phyloP scores from a whole-genome alignment of 148 eudicot genomes.

The Rhododendron kiyosumense region DNA sequence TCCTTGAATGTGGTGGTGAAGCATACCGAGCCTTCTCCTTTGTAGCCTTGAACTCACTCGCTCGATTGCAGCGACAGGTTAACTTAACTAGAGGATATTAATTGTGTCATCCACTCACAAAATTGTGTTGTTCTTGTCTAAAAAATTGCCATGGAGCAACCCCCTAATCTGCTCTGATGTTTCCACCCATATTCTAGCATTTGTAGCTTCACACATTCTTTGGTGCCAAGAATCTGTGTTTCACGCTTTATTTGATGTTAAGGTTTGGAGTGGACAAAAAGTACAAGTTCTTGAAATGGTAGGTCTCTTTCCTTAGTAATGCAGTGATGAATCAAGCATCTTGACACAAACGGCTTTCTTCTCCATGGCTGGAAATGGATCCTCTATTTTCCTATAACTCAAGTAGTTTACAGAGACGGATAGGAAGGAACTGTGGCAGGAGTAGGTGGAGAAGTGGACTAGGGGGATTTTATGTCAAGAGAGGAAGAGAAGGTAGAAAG shows the following conservation, averaged over 20 bases:
- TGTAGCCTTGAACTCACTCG: no score
- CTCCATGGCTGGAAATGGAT: neutral
- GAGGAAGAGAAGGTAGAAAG: slow-evolving; percentile 8
- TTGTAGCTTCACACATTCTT: no score
- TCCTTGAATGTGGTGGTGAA: no score
- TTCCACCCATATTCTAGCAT: neutral
- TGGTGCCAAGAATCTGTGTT: no score
- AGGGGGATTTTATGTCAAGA: neutral
- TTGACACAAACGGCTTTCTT: neutral
- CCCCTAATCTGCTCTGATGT: neutral
- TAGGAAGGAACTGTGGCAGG: no score
- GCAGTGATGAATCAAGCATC: neutral
- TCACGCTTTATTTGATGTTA: neutral
- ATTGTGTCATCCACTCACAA: neutral
- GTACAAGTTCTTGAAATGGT: neutral
- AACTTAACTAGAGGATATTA: neutral
- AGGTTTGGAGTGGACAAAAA: neutral
- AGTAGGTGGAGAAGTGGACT: neutral
- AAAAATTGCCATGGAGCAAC: neutral
- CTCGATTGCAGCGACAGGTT: no score
- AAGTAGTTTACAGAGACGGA: no score
- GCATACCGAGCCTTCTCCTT: no score
- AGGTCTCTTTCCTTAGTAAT: neutral
- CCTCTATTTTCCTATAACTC: neutral
- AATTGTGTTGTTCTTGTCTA: neutral